Evolutionary conservation across 1,139 yeast species (phyloP).

Genomic region (Suhomyces bribrorum): DNA sequence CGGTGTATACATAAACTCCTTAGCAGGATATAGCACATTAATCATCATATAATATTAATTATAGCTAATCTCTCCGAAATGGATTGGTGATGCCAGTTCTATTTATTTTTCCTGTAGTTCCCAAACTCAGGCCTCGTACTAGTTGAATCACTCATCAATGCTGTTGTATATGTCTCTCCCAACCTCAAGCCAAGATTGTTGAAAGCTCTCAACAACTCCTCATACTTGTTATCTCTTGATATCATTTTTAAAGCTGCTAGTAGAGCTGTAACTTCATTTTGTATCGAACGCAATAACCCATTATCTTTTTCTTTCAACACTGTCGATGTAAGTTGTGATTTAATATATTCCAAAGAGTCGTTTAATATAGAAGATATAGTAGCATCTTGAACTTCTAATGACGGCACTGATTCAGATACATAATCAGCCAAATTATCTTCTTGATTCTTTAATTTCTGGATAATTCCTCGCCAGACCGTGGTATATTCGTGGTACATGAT

Average conservation of each 20-base stretch:
- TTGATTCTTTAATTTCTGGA: conserved; percentile 29
- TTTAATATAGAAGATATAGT: conserved; percentile 12
- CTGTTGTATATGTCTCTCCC: neutral
- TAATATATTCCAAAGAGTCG: conserved; percentile 11
- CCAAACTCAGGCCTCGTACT: neutral
- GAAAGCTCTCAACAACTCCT: conserved; percentile 9
- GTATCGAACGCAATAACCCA: conserved; percentile 19
- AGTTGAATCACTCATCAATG: neutral
- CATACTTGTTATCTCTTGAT: conserved; percentile 5
- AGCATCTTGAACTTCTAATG: conserved; percentile 8
- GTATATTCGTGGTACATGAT: conserved; percentile 32
- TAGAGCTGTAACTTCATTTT: conserved; percentile 27
- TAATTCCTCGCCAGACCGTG: conserved; percentile 41
- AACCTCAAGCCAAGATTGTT: conserved; percentile 10
- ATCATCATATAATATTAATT: no score
- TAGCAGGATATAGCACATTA: no score
- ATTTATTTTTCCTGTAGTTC: conserved; percentile 3
- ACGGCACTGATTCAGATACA: conserved; percentile 20
- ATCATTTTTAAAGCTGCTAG: conserved; percentile 22
- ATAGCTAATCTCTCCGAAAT: no score
- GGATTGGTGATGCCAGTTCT: no score
- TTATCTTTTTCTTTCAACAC: conserved; percentile 15
- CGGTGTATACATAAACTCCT: no score
- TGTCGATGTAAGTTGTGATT: conserved; percentile 3
- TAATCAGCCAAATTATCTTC: conserved; percentile 28